Evolutionary conservation across 306 rosid genomes (phyloP).

Genomic region (Gastrolobium villosum): DNA sequence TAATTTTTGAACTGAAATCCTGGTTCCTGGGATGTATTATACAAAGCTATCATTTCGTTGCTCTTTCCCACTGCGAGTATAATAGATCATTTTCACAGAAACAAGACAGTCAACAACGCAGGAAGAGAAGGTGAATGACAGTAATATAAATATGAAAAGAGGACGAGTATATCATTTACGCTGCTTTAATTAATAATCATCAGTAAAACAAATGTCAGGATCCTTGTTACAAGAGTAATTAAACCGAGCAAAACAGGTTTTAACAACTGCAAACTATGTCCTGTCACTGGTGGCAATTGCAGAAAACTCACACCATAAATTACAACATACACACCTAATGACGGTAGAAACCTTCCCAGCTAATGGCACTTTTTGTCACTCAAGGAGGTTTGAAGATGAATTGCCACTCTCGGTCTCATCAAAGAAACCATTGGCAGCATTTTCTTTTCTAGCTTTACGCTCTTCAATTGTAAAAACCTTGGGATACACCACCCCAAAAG

Average conservation of each 20-base stretch:
- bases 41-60: background rate
- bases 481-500: too few species aligned
- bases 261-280: slow-evolving; percentile 25
- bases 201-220: slow-evolving; percentile 15
- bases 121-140: background rate
- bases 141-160: background rate
- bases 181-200: background rate
- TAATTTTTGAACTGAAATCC: background rate
- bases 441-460: slow-evolving; percentile 77
- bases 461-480: too few species aligned
- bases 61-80: background rate
- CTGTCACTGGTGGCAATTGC: slow-evolving; percentile 31
- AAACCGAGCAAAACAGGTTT: slow-evolving; percentile 34
- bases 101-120: background rate
- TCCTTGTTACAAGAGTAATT: slow-evolving; percentile 8
- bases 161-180: slow-evolving; percentile 1
- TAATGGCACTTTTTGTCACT: slow-evolving; percentile 34
- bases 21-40: background rate
- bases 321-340: slow-evolving; percentile 40
- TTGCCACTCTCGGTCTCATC: slow-evolving; percentile 62
- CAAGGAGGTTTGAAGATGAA: slow-evolving; percentile 85
- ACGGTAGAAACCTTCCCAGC: slow-evolving; percentile 33
- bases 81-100: background rate
- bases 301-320: slow-evolving; percentile 39
- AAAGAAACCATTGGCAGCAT: slow-evolving; percentile 78